Base-by-base conservation (phyloP, 805 yeast species). In the Candida bentonensis region DNA sequence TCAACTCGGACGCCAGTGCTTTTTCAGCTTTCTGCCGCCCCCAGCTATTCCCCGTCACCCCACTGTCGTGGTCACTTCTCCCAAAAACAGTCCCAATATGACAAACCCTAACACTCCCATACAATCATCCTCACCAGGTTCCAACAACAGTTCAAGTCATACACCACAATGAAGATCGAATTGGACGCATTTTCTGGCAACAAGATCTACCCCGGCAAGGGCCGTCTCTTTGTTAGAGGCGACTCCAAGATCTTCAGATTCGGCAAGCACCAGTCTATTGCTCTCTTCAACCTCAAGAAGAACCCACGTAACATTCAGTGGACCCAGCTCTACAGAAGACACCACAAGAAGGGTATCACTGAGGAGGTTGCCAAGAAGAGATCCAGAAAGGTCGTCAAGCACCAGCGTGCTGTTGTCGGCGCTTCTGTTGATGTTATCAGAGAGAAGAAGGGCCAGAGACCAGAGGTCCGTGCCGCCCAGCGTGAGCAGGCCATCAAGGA, bases 181-280 rank as follows among this genome's bases (percentile, higher is more conserved):
- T 76, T 89, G 77, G 97, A 92, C 74, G 84, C 97, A 68, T 92
- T 92, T 79, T 89, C 98, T 65, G 98, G 98, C 73, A 74, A 89
- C 67, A 92, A 89, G 78, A 89, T 92, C 80, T 92, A 89, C 94
- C 98, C 98, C 78, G 99, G 98, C 76, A 86, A 96, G 56, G 97
- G 98, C 75, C 86, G 94, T 69, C 81, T 92, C 71, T 92, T 85
- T 69, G 87, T 92, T 73, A 87, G 99, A 76, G 97, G 97, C 65
- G 99, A 92, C 86, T 88, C 97, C 68, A 92, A 92, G 81, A 73
- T 88, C 66, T 92, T 92, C 95, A 88, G 99, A 81, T 92, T 92
- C 92, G 94, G 83, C 72, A 79, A 84, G 71, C 83, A 96, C 61
- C 92, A 92, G 76, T 79, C 94, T 67, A 89, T 95, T 64, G 87